Conservation (phyloP, 306 rosid species). For the Prunus salicina region DNA sequence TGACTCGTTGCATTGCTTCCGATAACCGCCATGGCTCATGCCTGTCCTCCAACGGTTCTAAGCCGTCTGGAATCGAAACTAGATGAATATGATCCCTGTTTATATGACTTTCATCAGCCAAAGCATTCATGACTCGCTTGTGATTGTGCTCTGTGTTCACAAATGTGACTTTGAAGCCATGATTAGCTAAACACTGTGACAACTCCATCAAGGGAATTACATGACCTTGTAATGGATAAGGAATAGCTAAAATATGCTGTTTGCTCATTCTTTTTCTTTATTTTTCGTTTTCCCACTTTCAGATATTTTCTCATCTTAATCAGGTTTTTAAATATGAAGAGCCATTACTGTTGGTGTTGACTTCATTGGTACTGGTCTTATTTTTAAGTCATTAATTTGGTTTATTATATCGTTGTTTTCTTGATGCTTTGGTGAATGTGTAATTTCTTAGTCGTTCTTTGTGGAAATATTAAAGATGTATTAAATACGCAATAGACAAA, state of each 20-base stretch:
- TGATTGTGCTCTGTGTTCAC: slow-evolving; percentile 35
- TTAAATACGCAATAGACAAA: too few species aligned
- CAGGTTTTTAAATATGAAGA: neutral
- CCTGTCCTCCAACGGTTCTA: slow-evolving; percentile 43
- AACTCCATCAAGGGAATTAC: slow-evolving; percentile 40
- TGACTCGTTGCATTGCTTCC: slow-evolving; percentile 11
- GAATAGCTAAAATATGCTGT: slow-evolving; percentile 24
- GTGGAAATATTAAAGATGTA: neutral
- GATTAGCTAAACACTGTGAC: slow-evolving; percentile 21
- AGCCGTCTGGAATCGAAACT: slow-evolving; percentile 53
- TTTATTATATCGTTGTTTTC: too few species aligned
- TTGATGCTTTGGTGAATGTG: too few species aligned
- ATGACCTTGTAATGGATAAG: slow-evolving; percentile 44
- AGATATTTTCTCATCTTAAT: neutral
- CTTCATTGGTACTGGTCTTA: too few species aligned
- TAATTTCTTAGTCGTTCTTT: too few species aligned
- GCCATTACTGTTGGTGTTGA: too few species aligned
- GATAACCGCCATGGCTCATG: slow-evolving; percentile 7
- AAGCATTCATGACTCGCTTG: slow-evolving; percentile 18
- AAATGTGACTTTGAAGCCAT: slow-evolving; percentile 50
- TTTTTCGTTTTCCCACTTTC: neutral
- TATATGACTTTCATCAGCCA: neutral
- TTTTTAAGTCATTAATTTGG: too few species aligned
- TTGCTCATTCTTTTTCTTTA: neutral
- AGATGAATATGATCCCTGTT: slow-evolving; percentile 20